A percentile compares a stretch with the other conserved stretches of the same genome.
Evolutionary conservation across 352 stramenopile genomes (phyloP).

Genomic region (Pythium aquatile): DNA sequence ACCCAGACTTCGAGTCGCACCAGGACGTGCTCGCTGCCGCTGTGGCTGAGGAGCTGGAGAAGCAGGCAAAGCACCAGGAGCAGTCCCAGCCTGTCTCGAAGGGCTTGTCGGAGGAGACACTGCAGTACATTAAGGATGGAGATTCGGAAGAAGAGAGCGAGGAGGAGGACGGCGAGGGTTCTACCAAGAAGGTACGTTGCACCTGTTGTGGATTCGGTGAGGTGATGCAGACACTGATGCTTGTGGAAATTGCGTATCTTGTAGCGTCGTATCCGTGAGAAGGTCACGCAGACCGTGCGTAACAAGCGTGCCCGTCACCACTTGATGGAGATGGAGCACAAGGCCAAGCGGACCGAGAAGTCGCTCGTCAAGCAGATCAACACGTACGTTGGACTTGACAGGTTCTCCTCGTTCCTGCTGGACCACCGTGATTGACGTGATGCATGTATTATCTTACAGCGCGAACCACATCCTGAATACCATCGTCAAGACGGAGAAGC

Average conservation of each 20-base stretch:
- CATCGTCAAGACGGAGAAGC: constrained; percentile 69
- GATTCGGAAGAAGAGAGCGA: constrained; percentile 44
- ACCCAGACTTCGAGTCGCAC: constrained; percentile 79
- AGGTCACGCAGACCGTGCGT: constrained; percentile 67
- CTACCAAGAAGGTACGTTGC: constrained; percentile 29
- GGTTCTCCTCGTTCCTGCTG: background rate
- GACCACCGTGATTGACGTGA: background rate
- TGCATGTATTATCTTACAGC: constrained; percentile 28
- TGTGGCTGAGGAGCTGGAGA: constrained; percentile 66
- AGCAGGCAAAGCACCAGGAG: constrained; percentile 45
- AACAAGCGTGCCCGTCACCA: constrained; percentile 84
- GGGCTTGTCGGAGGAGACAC: constrained; percentile 75
- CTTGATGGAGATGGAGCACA: constrained; percentile 72
- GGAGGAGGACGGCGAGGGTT: constrained; percentile 27
- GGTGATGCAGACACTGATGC: background rate
- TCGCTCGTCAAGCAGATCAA: constrained; percentile 88
- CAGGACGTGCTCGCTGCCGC: constrained; percentile 79
- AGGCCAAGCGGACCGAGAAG: constrained; percentile 60
- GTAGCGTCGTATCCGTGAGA: constrained; percentile 42
- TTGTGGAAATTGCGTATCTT: constrained; percentile 7
- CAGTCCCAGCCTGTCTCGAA: constrained; percentile 43
- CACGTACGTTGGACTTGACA: constrained; percentile 41
- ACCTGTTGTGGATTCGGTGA: background rate
- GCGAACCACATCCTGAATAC: constrained; percentile 67
- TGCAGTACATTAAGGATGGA: constrained; percentile 75